phyloP scores from a whole-genome alignment of 2,329 filamentous ascomycete species.

The Purpureocillium takamizusanense region DNA sequence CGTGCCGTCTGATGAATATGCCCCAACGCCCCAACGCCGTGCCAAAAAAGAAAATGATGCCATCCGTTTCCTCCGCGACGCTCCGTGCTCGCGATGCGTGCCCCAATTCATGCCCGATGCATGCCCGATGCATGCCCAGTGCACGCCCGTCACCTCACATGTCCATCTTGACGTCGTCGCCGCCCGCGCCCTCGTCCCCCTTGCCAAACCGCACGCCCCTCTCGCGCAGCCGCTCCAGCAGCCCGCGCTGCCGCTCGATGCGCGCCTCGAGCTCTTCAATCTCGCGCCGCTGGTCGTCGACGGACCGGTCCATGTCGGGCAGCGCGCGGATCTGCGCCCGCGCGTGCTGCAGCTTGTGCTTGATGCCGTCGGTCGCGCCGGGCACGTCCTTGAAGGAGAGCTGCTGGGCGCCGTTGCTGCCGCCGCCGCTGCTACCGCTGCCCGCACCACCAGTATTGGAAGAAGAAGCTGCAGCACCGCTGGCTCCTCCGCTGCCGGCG shows the following conservation, averaged over 20 bases:
- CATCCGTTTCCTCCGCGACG: background rate
- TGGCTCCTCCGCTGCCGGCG: no score
- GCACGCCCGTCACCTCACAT: slow-evolving; percentile 15
- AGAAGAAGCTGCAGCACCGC: no score
- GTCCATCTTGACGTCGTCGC: slow-evolving; percentile 32
- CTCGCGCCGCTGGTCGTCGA: slow-evolving; percentile 63
- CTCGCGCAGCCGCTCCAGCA: slow-evolving; percentile 45
- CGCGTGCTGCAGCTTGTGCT: slow-evolving; percentile 76
- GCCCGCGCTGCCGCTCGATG: slow-evolving; percentile 51
- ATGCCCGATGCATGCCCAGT: no score
- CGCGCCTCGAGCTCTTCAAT: slow-evolving; percentile 56
- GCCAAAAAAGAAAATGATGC: background rate
- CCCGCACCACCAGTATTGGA: no score
- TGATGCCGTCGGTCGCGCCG: slow-evolving; percentile 67
- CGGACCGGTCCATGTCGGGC: slow-evolving; percentile 59
- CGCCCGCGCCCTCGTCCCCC: slow-evolving; percentile 14
- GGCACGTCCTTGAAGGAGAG: slow-evolving; percentile 65
- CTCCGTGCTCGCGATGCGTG: background rate
- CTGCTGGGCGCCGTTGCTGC: slow-evolving; percentile 24
- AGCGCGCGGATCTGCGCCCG: slow-evolving; percentile 54
- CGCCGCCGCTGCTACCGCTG: slow-evolving; percentile 23
- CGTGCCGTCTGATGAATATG: no score
- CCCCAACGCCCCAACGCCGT: no score
- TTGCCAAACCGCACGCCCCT: slow-evolving; percentile 27
- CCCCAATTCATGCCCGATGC: no score